Conservation (phyloP, 352 stramenopile species). For the Saprolegnia parasitica region DNA sequence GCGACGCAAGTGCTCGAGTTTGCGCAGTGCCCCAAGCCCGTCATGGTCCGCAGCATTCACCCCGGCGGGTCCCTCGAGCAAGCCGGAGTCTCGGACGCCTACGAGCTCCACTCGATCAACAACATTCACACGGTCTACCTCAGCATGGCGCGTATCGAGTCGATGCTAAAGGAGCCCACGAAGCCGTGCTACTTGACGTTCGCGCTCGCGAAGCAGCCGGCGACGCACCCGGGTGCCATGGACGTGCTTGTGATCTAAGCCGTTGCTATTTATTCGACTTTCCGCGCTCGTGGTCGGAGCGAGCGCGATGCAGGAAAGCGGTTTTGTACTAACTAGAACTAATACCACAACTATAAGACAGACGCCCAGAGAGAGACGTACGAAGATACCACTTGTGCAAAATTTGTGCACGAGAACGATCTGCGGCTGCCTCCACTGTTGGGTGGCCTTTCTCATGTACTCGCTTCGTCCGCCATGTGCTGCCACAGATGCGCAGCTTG, state of each 20-base stretch:
- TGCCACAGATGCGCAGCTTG: too few species aligned
- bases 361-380: too few species aligned
- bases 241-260: constrained; percentile 15
- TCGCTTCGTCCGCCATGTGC: too few species aligned
- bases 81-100: constrained; percentile 21
- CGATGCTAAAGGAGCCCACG: constrained; percentile 14
- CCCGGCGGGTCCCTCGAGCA: constrained; percentile 10
- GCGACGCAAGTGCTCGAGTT: constrained; percentile 21
- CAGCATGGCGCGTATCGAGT: constrained; percentile 19
- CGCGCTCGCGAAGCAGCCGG: constrained; percentile 7
- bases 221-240: neutral
- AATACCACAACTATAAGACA: too few species aligned
- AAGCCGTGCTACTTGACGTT: constrained; percentile 28
- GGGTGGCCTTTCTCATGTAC: too few species aligned
- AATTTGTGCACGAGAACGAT: too few species aligned
- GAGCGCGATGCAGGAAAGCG: too few species aligned
- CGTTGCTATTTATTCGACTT: constrained; percentile 16
- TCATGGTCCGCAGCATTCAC: constrained; percentile 13
- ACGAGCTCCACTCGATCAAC: constrained; percentile 27
- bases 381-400: too few species aligned
- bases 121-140: constrained; percentile 23
- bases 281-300: neutral
- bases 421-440: too few species aligned
- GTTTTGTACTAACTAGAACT: too few species aligned
- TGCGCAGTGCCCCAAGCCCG: constrained; percentile 4